Conservation (phyloP, 192 early-diverging fungal genomes). For the Mortierella antarctica region DNA sequence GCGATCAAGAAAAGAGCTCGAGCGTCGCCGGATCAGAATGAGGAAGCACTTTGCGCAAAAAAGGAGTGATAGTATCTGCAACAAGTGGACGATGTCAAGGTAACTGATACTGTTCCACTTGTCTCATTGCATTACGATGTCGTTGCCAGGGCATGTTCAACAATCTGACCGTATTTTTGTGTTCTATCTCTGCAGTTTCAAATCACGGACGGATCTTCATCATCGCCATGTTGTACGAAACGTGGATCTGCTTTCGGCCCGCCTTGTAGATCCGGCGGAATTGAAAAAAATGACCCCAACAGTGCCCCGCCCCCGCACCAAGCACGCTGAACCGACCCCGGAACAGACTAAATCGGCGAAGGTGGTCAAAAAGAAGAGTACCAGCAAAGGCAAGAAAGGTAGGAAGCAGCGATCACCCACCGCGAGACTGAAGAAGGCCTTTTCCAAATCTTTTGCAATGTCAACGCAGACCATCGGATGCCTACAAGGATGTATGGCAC, state of each 20-base stretch:
- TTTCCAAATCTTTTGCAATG: neutral
- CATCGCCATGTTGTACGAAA: neutral
- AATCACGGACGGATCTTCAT: neutral
- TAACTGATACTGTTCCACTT: no score
- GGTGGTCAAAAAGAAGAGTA: neutral
- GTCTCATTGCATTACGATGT: no score
- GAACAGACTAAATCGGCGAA: no score
- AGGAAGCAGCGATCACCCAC: neutral
- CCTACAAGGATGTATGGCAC: neutral
- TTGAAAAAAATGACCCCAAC: neutral
- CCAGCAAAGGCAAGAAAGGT: neutral
- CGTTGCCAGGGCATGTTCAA: no score
- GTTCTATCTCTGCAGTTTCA: conserved; percentile 8
- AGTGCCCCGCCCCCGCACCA: neutral
- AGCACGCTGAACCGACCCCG: neutral
- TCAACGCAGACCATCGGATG: conserved; percentile 2
- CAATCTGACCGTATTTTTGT: no score
- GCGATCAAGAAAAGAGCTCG: no score
- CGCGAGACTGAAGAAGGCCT: neutral
- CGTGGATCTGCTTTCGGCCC: neutral
- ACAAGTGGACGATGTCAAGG: no score
- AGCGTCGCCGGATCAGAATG: no score
- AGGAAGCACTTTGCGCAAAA: no score
- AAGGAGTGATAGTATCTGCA: no score
- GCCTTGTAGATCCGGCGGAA: neutral